Percentiles rank a stretch among this genome's conserved stretches.
Conservation (phyloP, 2,329 filamentous ascomycete genomes). For the Fusarium mexicanum region DNA sequence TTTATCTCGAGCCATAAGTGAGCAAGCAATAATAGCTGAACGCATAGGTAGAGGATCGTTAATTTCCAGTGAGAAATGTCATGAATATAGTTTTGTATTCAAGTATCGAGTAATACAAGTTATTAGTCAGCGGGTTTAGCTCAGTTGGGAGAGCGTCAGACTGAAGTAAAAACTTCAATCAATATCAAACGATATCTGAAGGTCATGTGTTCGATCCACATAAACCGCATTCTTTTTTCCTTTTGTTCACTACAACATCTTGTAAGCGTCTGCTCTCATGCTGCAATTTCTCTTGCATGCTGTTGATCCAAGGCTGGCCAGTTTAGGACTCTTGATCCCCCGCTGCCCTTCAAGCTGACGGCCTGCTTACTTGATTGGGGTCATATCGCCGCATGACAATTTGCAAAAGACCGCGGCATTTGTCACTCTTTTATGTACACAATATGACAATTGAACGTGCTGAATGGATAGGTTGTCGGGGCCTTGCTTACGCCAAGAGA, state of each 20-base stretch:
- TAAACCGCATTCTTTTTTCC: not conserved
- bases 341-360: not conserved
- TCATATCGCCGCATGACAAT: not conserved
- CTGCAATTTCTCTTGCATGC: no score
- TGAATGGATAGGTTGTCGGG: not conserved
- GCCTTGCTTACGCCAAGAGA: not conserved
- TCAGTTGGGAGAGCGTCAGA: slow-evolving; percentile 34
- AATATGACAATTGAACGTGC: not conserved
- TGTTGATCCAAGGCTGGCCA: rapidly evolving
- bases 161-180: slow-evolving; percentile 27
- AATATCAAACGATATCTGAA: slow-evolving; percentile 20
- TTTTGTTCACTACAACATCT: rapidly evolving
- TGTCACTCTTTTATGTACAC: not conserved
- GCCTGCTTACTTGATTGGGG: not conserved
- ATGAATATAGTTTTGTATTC: rapidly evolving
- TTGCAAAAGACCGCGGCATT: not conserved
- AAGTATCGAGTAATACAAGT: rapidly evolving
- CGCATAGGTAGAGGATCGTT: not conserved
- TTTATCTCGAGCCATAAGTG: not conserved
- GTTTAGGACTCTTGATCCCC: not conserved
- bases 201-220: slow-evolving; percentile 33
- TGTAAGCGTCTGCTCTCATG: not conserved
- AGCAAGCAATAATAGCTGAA: not conserved
- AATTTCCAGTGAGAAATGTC: rapidly evolving
- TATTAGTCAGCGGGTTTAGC: slow-evolving; percentile 31